These are phyloP conservation scores for Sarocladiaceae sp. DNA, from an alignment of 2,329 filamentous ascomycete genomes.

Conservation along the genomic window DNA sequence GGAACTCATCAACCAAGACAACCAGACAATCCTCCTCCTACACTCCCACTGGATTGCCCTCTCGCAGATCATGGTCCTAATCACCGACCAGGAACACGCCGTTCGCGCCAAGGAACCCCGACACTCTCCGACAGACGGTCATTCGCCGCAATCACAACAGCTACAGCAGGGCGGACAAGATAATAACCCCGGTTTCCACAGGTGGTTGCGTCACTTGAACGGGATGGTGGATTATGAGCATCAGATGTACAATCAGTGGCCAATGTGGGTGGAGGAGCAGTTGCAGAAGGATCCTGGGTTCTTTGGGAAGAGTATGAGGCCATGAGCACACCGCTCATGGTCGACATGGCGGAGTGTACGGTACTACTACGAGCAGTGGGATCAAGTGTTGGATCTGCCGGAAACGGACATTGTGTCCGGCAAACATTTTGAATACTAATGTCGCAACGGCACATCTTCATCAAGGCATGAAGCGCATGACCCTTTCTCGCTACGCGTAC, in stretches of 20 bases:
- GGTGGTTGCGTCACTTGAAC: constrained; percentile 51
- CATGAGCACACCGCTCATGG: constrained; percentile 9
- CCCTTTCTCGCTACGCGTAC: background rate
- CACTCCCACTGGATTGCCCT: constrained; percentile 52
- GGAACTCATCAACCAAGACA: constrained; percentile 41
- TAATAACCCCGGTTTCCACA: constrained; percentile 38
- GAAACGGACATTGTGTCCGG: no score
- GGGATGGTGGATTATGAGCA: constrained; percentile 40
- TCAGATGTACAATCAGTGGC: constrained; percentile 46
- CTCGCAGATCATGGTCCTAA: constrained; percentile 49
- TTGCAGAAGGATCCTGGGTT: constrained; percentile 39
- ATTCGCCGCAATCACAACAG: background rate
- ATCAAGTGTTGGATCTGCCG: no score
- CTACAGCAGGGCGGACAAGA: constrained; percentile 13
- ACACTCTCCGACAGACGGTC: background rate
- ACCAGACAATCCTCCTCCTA: constrained; percentile 43
- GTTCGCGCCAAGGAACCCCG: constrained; percentile 24
- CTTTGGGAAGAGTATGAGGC: constrained; percentile 32
- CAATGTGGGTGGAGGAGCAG: constrained; percentile 49
- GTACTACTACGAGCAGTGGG: no score
- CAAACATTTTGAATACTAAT: background rate
- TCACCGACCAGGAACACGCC: constrained; percentile 37
- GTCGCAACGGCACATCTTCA: no score
- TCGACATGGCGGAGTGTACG: no score
- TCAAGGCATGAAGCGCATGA: no score